Percentiles rank a stretch among this genome's conserved stretches.
These are phyloP conservation scores for Exophiala bonariae DNA, from an alignment of 2,329 filamentous ascomycete species.

Conservation along the genomic window DNA sequence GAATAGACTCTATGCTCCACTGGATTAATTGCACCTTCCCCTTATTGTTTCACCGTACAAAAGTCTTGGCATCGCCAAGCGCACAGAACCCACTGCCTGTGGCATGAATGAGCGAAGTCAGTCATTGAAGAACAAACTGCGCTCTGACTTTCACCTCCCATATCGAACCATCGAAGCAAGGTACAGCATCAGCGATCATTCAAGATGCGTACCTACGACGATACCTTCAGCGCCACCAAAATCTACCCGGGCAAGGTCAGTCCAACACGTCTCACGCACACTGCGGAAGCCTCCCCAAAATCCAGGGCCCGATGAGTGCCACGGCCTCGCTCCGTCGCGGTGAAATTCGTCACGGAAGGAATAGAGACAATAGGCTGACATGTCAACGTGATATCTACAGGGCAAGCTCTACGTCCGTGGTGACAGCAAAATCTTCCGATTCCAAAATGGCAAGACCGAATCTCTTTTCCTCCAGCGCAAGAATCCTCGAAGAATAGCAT, in stretches of 20 bases:
- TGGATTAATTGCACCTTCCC: too few species aligned
- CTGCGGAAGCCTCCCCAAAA: not conserved
- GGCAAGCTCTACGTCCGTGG: conserved; percentile 99
- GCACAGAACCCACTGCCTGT: conserved; percentile 1
- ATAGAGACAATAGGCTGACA: conserved; percentile 17
- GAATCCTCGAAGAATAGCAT: conserved; percentile 99
- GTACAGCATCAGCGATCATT: conserved; percentile 40
- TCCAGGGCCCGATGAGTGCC: not conserved
- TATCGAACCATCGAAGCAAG: conserved; percentile 12
- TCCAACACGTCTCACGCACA: conserved; percentile 22
- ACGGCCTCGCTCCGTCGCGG: too few species aligned
- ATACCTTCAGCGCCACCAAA: conserved; percentile 74
- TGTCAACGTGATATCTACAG: conserved; percentile 51
- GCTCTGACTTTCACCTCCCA: conserved; percentile 1
- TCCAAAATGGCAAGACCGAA: conserved; percentile 99
- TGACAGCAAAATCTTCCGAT: conserved; percentile 99
- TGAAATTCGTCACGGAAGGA: too few species aligned
- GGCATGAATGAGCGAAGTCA: not conserved
- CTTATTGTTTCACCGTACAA: not conserved
- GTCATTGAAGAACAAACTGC: conserved; percentile 2
- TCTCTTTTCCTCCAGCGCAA: conserved; percentile 99
- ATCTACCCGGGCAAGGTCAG: conserved; percentile 79
- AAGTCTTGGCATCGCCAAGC: conserved; percentile 11
- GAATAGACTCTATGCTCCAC: too few species aligned
- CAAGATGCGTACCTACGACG: conserved; percentile 77